phyloP scores from a whole-genome alignment of 768 basidiomycete species.

The Neoboletus brunneissimus region DNA sequence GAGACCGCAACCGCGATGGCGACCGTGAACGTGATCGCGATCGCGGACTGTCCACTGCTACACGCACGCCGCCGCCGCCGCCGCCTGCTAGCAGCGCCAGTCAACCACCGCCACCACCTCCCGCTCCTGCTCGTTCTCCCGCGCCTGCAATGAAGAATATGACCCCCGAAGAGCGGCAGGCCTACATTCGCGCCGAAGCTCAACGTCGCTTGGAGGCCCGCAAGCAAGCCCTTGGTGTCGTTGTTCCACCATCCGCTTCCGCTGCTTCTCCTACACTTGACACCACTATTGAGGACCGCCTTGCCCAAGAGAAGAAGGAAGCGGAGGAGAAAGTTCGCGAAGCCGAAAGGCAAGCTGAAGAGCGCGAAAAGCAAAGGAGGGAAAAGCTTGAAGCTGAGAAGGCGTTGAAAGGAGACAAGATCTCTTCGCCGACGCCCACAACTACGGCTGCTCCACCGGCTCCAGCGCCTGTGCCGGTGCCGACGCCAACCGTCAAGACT shows the following conservation, averaged over 20 bases:
- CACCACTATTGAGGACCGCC: conserved; percentile 77
- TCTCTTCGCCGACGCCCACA: conserved; percentile 42
- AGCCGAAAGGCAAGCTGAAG: conserved; percentile 80
- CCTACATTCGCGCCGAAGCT: conserved; percentile 76
- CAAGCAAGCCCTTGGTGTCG: conserved; percentile 80
- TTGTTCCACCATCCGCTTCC: conserved; percentile 34
- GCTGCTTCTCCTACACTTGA: conserved; percentile 58
- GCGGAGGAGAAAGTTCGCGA: conserved; percentile 79
- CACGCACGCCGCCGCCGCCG: conserved; percentile 48
- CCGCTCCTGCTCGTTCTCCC: conserved; percentile 55
- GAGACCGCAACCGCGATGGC: conserved; percentile 14
- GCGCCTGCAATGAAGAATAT: conserved; percentile 66
- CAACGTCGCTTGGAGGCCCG: conserved; percentile 80
- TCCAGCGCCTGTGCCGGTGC: conserved; percentile 34
- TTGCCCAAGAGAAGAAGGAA: conserved; percentile 84
- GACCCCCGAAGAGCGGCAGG: conserved; percentile 80
- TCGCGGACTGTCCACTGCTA: conserved; percentile 33
- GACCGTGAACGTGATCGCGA: conserved; percentile 39
- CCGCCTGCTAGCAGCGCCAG: conserved; percentile 38
- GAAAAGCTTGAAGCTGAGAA: conserved; percentile 77
- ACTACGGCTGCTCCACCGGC: conserved; percentile 44
- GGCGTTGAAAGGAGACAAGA: conserved; percentile 50
- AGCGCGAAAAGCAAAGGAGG: conserved; percentile 67
- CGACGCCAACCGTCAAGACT: conserved; percentile 36
- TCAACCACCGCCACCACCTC: conserved; percentile 39